phyloP scores from a whole-genome alignment of 139 green algal species.

The Asterochloris erici region DNA sequence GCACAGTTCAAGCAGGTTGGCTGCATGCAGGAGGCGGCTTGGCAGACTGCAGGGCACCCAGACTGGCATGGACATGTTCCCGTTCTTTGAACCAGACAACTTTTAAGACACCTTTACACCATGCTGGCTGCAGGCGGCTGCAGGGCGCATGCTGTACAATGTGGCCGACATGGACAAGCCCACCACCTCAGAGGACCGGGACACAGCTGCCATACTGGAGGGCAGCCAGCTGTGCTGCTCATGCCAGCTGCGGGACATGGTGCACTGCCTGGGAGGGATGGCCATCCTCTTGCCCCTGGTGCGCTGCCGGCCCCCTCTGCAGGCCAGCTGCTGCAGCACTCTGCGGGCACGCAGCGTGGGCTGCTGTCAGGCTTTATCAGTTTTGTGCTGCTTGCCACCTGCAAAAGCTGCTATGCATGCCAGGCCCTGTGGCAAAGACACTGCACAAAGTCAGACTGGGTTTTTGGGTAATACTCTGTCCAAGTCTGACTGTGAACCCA shows the following conservation, averaged over 20 bases:
- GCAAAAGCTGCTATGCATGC: too few relatives aligned
- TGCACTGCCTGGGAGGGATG: constrained; percentile 53
- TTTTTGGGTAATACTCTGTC: too few relatives aligned
- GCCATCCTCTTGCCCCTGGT: constrained; percentile 40
- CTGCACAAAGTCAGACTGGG: too few relatives aligned
- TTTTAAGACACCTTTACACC: not conserved
- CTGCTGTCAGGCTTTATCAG: not conserved
- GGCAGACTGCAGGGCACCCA: too few relatives aligned
- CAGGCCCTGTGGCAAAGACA: too few relatives aligned
- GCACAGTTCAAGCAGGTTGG: too few relatives aligned
- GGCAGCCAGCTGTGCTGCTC: constrained; percentile 44
- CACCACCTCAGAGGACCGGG: constrained; percentile 11
- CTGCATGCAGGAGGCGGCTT: too few relatives aligned
- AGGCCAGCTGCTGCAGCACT: not conserved
- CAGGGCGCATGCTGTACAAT: constrained; percentile 34
- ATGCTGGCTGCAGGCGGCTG: constrained; percentile 18
- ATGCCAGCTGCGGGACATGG: constrained; percentile 32
- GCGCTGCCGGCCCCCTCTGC: not conserved
- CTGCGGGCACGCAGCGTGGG: not conserved
- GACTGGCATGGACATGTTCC: too few relatives aligned
- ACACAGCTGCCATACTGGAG: constrained; percentile 32
- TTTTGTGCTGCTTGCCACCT: constrained; percentile 2
- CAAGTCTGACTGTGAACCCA: too few relatives aligned
- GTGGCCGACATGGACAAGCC: constrained; percentile 22
- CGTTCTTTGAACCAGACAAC: too few relatives aligned